Evolutionary conservation across 108 stramenopile species (phyloP), one percentile per base, ranked within the genome.

Genomic region (Mediolabrus comicus): DNA sequence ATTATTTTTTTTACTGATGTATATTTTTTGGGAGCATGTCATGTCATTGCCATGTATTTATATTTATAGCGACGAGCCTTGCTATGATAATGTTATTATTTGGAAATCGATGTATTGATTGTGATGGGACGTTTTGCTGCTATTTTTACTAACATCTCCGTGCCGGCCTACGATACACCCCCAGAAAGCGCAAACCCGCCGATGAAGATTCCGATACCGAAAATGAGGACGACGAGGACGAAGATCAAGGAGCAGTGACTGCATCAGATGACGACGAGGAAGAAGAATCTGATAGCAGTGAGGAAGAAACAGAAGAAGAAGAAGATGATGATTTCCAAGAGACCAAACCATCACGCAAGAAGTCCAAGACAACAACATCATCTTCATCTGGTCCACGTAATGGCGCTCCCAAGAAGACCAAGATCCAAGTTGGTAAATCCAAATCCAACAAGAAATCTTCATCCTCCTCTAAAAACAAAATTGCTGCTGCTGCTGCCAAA

Each of bases 401-500:
- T 16, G 27, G 22, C 33, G 67, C 43, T 19, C 16, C 75, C 67
- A 77, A 62, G 62, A 31, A 81, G 72, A 24, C 72, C 80, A n/a
- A 75, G 65, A 33, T 65, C 61, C 27, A 53, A 63, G 34, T 65
- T 55, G 46, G 63, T 64, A 56, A 56, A 26, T 59, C 67, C 55
- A 38, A 51, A 65, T 28, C 30, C 53, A 67, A 63, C 28, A 17
- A 9, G 54, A 65, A 49, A 25, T 4, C 17, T 54, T 29, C 43
- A 28, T 31, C 43, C 34, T 24, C 0, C 13, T n/a, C 8, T 52
- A 71, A 62, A 17, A 71, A 30, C 61, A 51, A 36, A 59, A n/a
- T 49, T 26, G 22, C 13, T 33, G 22, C 22, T 51, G 29, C 33
- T 32, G 6, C 16, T 14, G 26, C 7, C 62, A 14, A 30, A 46